These are phyloP conservation scores for Pleurotus platypus DNA, from an alignment of 768 basidiomycete species.

Conservation along the genomic window DNA sequence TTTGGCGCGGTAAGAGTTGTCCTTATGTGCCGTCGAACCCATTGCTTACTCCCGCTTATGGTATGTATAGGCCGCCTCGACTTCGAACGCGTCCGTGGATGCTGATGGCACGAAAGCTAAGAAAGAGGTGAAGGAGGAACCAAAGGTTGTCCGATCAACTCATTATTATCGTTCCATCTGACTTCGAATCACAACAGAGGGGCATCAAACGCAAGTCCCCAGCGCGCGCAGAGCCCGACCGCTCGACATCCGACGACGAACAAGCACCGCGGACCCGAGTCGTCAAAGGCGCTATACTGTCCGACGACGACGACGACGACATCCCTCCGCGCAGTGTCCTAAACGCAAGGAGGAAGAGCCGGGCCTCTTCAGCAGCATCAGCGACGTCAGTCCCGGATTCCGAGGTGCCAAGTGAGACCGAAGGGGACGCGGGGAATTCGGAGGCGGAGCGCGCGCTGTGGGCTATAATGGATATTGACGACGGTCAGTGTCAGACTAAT, in stretches of 20 bases:
- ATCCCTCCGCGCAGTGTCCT: constrained; percentile 19
- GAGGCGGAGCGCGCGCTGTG: constrained; percentile 44
- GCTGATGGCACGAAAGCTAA: constrained; percentile 11
- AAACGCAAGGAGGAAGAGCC: constrained; percentile 29
- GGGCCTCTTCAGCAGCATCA: constrained; percentile 16
- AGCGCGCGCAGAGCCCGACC: constrained; percentile 21
- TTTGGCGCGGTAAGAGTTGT: not conserved
- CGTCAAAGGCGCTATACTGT: constrained; percentile 48
- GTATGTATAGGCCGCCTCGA: not conserved
- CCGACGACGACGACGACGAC: constrained; percentile 62
- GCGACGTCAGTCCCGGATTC: not conserved
- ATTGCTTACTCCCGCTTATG: no score
- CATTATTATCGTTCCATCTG: not conserved
- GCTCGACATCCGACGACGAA: constrained; percentile 7
- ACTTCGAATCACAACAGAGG: constrained; percentile 19
- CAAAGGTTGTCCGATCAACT: constrained; percentile 10
- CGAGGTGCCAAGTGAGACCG: constrained; percentile 24
- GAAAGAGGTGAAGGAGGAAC: constrained; percentile 11
- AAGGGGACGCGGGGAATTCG: constrained; percentile 14
- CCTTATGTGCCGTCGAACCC: no score
- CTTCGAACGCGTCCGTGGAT: not conserved
- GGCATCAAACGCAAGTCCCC: constrained; percentile 44
- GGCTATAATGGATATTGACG: constrained; percentile 78
- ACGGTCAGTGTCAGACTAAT: constrained; percentile 41
- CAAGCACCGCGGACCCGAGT: constrained; percentile 21